Percentiles rank a stretch among this genome's conserved stretches.
These are phyloP conservation scores for Helotiales sp. DNA, from an alignment of 2,329 filamentous ascomycete genomes.

Conservation along the genomic window DNA sequence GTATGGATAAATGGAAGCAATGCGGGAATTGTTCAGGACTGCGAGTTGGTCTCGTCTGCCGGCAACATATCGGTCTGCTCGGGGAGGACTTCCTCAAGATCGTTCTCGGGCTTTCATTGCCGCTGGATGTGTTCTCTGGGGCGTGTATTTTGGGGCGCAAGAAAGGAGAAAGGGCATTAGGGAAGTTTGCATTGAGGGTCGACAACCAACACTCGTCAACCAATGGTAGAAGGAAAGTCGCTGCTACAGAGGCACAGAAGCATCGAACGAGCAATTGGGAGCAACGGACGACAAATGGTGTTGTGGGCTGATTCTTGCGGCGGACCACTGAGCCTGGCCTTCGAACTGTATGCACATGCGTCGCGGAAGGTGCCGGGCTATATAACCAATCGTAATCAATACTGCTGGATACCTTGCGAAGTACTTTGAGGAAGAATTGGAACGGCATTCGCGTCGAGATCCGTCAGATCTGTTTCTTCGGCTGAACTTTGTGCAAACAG, in stretches of 20 bases:
- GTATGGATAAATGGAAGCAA: conserved; percentile 1
- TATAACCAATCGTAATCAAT: background rate
- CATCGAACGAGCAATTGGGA: conserved; percentile 13
- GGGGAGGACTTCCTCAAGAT: background rate
- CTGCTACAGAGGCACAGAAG: background rate
- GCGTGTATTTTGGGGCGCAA: background rate
- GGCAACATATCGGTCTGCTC: background rate
- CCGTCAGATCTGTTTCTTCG: background rate
- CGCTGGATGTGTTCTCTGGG: background rate
- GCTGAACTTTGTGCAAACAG: background rate
- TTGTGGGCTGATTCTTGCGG: conserved; percentile 34
- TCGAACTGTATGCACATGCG: background rate
- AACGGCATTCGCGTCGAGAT: background rate
- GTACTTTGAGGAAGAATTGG: background rate
- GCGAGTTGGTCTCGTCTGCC: background rate
- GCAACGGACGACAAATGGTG: conserved; percentile 27
- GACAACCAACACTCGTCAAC: background rate
- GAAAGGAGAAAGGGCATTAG: background rate
- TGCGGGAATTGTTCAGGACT: background rate
- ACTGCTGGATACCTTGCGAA: background rate
- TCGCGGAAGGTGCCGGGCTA: background rate
- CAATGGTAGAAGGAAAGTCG: background rate
- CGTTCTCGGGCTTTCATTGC: background rate
- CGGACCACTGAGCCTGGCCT: no score
- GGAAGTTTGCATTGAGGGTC: background rate